Conservation (phyloP, 2,329 filamentous ascomycete genomes). For the Myriangium duriaei region DNA sequence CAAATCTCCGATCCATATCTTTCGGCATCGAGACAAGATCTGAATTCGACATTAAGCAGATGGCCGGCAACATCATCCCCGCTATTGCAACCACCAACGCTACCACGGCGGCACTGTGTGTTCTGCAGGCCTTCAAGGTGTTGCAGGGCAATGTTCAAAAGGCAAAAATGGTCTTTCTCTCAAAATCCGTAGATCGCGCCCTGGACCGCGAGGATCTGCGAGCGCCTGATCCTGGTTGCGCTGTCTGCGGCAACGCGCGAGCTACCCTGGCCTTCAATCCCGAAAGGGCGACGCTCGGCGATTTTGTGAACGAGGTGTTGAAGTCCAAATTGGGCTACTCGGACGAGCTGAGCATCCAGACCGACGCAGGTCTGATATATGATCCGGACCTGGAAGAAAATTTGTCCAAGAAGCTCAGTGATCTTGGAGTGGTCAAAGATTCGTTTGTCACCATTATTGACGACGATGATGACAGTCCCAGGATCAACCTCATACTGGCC, state of each 20-base stretch:
- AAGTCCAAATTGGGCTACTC: conserved; percentile 60
- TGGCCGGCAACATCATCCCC: conserved; percentile 98
- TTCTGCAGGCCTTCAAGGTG: conserved; percentile 86
- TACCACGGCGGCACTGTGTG: conserved; percentile 84
- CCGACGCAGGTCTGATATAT: conserved; percentile 66
- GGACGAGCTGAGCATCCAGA: conserved; percentile 68
- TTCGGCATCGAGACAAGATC: conserved; percentile 83
- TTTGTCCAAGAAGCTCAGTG: conserved; percentile 61
- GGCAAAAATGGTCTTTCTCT: conserved; percentile 77
- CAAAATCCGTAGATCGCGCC: conserved; percentile 47
- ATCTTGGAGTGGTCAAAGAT: conserved; percentile 58
- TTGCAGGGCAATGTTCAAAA: conserved; percentile 57
- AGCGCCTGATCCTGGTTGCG: conserved; percentile 66
- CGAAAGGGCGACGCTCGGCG: conserved; percentile 58
- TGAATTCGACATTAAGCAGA: conserved; percentile 94
- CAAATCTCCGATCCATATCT: conserved; percentile 78
- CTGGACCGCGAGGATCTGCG: conserved; percentile 44
- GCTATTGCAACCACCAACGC: conserved; percentile 97
- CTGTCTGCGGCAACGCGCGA: conserved; percentile 67
- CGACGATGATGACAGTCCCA: conserved; percentile 62
- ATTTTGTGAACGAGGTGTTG: conserved; percentile 67
- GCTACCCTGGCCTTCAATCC: conserved; percentile 56
- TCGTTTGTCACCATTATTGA: conserved; percentile 76
- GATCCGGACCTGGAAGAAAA: conserved; percentile 85
- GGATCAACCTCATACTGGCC: conserved; percentile 64